A percentile compares a stretch with the other conserved stretches of the same genome.
Conservation (phyloP, 352 stramenopile genomes). For the Phytophthora podocarpi region DNA sequence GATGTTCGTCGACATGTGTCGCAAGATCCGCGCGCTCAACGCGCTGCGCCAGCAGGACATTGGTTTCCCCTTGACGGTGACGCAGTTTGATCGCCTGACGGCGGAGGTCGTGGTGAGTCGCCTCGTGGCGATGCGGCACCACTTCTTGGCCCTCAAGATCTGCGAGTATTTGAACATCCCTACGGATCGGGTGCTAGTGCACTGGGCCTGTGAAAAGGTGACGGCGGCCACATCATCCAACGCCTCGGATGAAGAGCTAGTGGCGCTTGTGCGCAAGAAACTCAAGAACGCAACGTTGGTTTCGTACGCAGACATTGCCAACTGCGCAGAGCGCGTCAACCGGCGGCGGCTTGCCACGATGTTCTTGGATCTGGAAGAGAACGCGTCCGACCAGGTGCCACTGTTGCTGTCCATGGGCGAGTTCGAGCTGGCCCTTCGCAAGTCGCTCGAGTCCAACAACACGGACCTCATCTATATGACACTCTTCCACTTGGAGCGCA, state of each 20-base stretch:
- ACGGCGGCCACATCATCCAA: constrained; percentile 56
- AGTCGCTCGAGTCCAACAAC: constrained; percentile 89
- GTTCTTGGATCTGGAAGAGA: constrained; percentile 89
- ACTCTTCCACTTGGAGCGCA: constrained; percentile 87
- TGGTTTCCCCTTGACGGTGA: constrained; percentile 82
- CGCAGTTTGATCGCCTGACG: constrained; percentile 83
- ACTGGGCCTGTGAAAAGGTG: constrained; percentile 92
- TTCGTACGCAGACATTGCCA: constrained; percentile 85
- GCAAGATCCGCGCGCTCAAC: constrained; percentile 91
- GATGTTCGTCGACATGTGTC: constrained; percentile 89
- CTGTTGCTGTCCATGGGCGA: constrained; percentile 92
- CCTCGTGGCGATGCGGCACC: constrained; percentile 81
- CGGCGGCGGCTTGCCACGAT: constrained; percentile 88
- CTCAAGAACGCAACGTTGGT: constrained; percentile 82
- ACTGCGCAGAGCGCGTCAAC: constrained; percentile 80
- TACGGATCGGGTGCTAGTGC: constrained; percentile 88
- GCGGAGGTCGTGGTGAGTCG: constrained; percentile 88
- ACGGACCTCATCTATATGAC: constrained; percentile 91
- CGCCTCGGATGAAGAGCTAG: constrained; percentile 79
- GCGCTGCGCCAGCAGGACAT: constrained; percentile 80
- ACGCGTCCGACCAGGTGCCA: constrained; percentile 89
- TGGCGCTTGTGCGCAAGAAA: constrained; percentile 85
- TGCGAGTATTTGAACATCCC: constrained; percentile 89
- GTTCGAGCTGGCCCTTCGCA: constrained; percentile 89
- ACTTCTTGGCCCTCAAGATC: constrained; percentile 92